These are phyloP conservation scores for Huntiella savannae DNA, from an alignment of 2,329 filamentous ascomycete species.

Conservation along the genomic window DNA sequence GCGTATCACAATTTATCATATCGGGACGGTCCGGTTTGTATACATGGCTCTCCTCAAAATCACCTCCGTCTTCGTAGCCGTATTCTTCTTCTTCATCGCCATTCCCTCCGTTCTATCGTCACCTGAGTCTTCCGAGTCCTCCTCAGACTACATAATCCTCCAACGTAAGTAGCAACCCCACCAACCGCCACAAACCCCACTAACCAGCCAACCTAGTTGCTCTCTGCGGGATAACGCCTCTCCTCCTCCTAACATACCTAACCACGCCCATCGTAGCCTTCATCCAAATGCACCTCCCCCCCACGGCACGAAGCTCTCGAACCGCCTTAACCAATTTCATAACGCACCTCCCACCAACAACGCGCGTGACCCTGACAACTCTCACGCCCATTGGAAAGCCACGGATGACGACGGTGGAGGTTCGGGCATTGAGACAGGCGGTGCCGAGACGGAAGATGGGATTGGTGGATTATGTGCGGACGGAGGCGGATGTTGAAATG, in stretches of 20 bases:
- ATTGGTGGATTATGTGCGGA: conserved; percentile 23
- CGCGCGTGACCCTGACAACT: conserved; percentile 32
- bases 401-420: conserved; percentile 25
- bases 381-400: conserved; percentile 37
- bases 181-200: conserved; percentile 1
- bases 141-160: conserved; percentile 18
- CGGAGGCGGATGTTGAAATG: conserved; percentile 14
- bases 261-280: conserved; percentile 54
- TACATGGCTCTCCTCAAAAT: conserved; percentile 54
- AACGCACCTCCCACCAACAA: conserved; percentile 24
- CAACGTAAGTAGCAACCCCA: conserved; percentile 17
- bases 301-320: conserved; percentile 41
- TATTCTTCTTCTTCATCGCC: conserved; percentile 44
- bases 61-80: conserved; percentile 49
- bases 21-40: conserved; percentile 45
- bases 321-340: conserved; percentile 35
- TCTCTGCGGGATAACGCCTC: conserved; percentile 41
- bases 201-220: conserved; percentile 24
- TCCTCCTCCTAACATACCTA: conserved; percentile 43
- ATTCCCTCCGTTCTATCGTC: conserved; percentile 37
- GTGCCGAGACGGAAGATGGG: conserved; percentile 18
- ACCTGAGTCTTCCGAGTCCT: conserved; percentile 19
- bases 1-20: conserved; percentile 54
- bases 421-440: conserved; percentile 20
- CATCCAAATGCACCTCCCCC: conserved; percentile 50